Evolutionary conservation across 768 basidiomycete genomes (phyloP), one percentile per base, ranked within the genome.

Genomic region (Panaeolus papilionaceus): DNA sequence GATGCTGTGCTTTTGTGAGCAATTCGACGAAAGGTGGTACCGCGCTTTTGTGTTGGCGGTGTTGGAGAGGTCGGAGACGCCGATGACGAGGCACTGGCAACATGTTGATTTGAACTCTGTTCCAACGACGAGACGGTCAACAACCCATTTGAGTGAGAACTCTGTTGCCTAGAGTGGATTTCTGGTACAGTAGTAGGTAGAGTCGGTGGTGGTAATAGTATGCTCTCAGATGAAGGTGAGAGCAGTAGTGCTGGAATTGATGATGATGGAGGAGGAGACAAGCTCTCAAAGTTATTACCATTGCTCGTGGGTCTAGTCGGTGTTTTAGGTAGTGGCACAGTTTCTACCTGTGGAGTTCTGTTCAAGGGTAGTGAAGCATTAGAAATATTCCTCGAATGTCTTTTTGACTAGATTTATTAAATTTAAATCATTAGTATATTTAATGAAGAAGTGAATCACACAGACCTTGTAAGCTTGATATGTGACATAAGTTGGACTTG

Each of bases 391-490:
- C 81, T 78, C 14, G 83, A 83, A 72, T 83, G 83, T 49, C 84
- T 76, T 73, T 84, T 86, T n/a, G 85, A 80, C 85, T 23, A 47
- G 45, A 65, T 9, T 65, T 40, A 54, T 26, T 61, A 62, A 63
- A 62, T 70, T 47, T 69, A 63, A 65, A 58, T 49, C 7, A 38
- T 69, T 54, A 69, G 54, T 63, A 26, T 37, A 66, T 51, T 8
- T 40, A 38, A 70, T 61, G 62, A 26, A 23, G 63, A 64, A 65
- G 39, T 40, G 67, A 42, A 75, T 20, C 8, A 23, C 23, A 23
- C 77, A 67, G 47, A 85, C 85, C 76, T 79, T 82, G 77, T 86
- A 86, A 45, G 85, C 83, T 76, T 83, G 83, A 78, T 86, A 86
- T 38, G 84, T 84, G 20, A 86, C 72, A 71, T 75, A 71, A 28